Evolutionary conservation across 495 filamentous ascomycete species (phyloP).

Genomic region (Lichina pygmaea): DNA sequence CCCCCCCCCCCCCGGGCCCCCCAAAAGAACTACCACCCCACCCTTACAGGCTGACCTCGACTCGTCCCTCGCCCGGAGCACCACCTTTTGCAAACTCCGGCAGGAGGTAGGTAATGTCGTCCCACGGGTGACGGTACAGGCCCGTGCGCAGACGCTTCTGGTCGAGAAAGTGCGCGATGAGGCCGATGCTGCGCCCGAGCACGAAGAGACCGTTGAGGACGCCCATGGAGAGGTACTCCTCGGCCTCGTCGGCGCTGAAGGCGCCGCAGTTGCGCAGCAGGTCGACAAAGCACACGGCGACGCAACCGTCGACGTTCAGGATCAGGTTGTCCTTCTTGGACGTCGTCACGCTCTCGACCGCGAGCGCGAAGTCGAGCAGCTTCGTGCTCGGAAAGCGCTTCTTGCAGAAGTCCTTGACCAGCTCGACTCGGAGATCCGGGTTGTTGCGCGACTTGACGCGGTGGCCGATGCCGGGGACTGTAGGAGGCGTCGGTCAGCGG

Average conservation of each 20-base stretch:
- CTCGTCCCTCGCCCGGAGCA: constrained; percentile 64
- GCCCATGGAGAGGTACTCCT: constrained; percentile 77
- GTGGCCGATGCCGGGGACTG: constrained; percentile 92
- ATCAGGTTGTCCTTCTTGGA: constrained; percentile 99
- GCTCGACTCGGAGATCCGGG: constrained; percentile 95
- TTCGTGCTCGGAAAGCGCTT: constrained; percentile 93
- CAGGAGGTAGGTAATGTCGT: constrained; percentile 90
- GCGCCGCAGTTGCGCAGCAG: constrained; percentile 93
- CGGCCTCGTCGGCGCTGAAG: constrained; percentile 59
- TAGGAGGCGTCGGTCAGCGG: background rate
- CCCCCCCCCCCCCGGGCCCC: too few species aligned
- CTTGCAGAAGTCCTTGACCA: constrained; percentile 94
- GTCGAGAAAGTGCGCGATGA: constrained; percentile 98
- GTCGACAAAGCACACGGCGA: constrained; percentile 97
- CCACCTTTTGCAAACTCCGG: constrained; percentile 49
- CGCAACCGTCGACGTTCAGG: constrained; percentile 92
- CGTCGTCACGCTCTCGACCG: constrained; percentile 91
- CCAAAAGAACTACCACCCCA: too few species aligned
- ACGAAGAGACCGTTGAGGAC: constrained; percentile 99
- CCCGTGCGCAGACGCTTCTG: constrained; percentile 97
- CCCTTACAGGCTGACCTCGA: constrained; percentile 52
- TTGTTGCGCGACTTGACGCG: constrained; percentile 99
- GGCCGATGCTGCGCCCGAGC: constrained; percentile 79
- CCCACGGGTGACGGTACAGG: constrained; percentile 96
- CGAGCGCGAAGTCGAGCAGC: constrained; percentile 93